These are phyloP conservation scores for Ganoderma lingzhi DNA, from an alignment of 1,284 basidiomycete genomes.

Conservation along the genomic window DNA sequence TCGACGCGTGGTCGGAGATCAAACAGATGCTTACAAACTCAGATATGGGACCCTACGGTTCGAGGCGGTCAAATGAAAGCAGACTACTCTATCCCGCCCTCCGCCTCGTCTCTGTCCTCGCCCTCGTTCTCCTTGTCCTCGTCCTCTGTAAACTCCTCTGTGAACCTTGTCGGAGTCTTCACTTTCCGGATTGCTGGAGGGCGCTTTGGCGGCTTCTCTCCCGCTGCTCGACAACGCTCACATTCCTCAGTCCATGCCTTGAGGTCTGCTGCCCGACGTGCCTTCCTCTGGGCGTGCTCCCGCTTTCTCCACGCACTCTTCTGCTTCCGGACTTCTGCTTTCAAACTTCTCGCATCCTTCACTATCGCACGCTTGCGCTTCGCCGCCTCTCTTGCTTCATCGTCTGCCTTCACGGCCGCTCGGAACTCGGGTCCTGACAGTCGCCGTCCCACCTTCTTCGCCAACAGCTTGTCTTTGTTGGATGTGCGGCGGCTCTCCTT, in stretches of 20 bases:
- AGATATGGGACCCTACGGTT: too few relatives aligned
- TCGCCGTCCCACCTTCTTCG: too few relatives aligned
- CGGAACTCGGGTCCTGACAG: too few relatives aligned
- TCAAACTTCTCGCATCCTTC: neutral
- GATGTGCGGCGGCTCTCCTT: too few relatives aligned
- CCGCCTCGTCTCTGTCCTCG: neutral
- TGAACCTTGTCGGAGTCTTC: neutral
- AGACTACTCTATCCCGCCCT: neutral
- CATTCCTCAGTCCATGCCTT: neutral
- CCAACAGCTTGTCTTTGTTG: too few relatives aligned
- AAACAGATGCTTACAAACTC: too few relatives aligned
- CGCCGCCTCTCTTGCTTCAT: neutral
- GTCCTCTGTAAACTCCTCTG: neutral
- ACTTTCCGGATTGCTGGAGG: neutral
- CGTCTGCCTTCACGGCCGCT: neutral
- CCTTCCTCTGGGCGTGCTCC: conserved; percentile 1
- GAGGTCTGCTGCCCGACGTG: neutral
- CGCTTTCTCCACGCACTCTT: neutral
- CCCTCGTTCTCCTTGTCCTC: conserved; percentile 4
- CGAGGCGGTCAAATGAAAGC: too few relatives aligned
- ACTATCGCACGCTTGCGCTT: neutral
- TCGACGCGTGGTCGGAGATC: too few relatives aligned
- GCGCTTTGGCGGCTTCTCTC: neutral
- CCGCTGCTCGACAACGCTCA: neutral
- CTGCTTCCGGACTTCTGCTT: neutral